Evolutionary conservation across 495 filamentous ascomycete genomes (phyloP).

Genomic region (Pyrenula massariospora): DNA sequence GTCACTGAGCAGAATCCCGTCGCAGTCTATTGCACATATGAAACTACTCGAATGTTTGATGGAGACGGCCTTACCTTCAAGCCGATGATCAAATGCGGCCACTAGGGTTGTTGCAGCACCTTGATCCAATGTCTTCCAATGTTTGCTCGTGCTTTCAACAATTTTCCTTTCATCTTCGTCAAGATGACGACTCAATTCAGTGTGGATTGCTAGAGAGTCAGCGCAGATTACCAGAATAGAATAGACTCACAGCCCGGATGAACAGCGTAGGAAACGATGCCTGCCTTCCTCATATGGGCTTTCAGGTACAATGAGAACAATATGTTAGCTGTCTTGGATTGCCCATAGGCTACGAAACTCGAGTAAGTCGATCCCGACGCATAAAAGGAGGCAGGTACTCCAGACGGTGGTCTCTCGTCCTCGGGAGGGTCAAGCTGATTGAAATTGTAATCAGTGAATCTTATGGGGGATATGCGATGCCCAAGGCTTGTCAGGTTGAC

Average conservation of each 20-base stretch:
- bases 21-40: conserved; percentile 7
- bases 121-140: conserved; percentile 35
- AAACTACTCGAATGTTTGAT: neutral
- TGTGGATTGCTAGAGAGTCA: conserved; percentile 9
- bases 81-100: conserved; percentile 40
- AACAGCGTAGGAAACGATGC: conserved; percentile 13
- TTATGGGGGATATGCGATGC: conserved; percentile 24
- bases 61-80: conserved; percentile 20
- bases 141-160: conserved; percentile 10
- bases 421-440: conserved; percentile 11
- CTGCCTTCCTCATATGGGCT: conserved; percentile 4
- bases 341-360: conserved; percentile 39
- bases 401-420: neutral
- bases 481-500: conserved; percentile 32
- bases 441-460: conserved; percentile 46
- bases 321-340: conserved; percentile 52
- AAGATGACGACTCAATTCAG: conserved; percentile 10
- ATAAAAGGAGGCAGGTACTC: conserved; percentile 15
- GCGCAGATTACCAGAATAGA: neutral
- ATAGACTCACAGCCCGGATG: conserved; percentile 14
- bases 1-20: conserved; percentile 14
- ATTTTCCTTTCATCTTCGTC: conserved; percentile 9
- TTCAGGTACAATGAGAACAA: conserved; percentile 24
- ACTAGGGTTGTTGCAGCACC: conserved; percentile 42
- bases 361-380: conserved; percentile 35